Base-by-base conservation (phyloP, 371 early-diverging fungal species). In the Syncephalastrum racemosum region DNA sequence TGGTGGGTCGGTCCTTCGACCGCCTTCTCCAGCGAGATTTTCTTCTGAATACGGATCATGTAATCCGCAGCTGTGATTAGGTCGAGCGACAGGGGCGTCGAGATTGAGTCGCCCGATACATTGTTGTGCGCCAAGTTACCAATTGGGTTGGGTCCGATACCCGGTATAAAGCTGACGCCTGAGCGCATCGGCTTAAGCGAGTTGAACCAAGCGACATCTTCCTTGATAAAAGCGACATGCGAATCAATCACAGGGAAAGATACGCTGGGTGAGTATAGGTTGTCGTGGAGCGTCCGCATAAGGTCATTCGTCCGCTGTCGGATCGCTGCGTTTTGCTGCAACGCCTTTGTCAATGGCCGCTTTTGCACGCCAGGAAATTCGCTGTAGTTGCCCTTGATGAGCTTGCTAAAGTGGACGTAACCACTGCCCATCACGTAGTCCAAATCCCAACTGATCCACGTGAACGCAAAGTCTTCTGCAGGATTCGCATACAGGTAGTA, bases 341-440 rank as follows among this genome's bases (percentile, higher is more conserved):
- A 1, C 2, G 71, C 68, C 1, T 52, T 24, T 45, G 60, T 68
- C 3, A 74, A 49, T n/a, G 75, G 75, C 18, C 67, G 52, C 0
- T 27, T 16, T 10, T 49, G n/a, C 6, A 64, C 24, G 4, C 71
- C 64, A 6, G 45, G 54, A 53, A 54, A 74, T 2, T 51, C 23
- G 1, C 43, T 50, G 20, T 74, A 74, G 25, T 71, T 61, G 4
- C 75, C 75, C 15, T 54, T 57, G 7, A 46, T 12, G 4, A 74
- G 43, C 5, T 44, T 56, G 12, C 58, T 46, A 59, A 68, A 62
- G 10, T 50, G 46, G 3, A 68, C 65, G 3, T 68, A 63, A 3
- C 68, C 68, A 53, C 55, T 74, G 12, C 71, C 71, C 60, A 74
- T 57, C 1, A 50, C 51, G 44, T 54, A 58, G 50, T 74, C 75